These are phyloP conservation scores for Mollisiaceae sp. DNA, from an alignment of 2,329 filamentous ascomycete species.

Conservation along the genomic window DNA sequence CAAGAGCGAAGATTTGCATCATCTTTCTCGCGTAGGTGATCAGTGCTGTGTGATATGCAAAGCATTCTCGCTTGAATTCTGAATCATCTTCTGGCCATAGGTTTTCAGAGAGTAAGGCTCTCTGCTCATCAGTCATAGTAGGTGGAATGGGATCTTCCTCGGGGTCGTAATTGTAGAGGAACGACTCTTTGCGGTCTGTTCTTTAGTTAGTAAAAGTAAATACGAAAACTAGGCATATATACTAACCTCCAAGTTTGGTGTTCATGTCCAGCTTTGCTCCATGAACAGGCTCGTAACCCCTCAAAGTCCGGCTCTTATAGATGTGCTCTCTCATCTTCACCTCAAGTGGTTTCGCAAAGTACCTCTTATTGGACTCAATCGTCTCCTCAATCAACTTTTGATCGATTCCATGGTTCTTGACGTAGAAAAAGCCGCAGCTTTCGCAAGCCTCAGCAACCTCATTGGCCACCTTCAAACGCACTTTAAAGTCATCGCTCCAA, in stretches of 20 bases:
- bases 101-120: not conserved
- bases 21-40: not conserved
- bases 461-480: not conserved
- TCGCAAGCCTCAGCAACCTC: not conserved
- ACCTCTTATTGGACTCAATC: not conserved
- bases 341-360: not conserved
- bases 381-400: not conserved
- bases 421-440: not conserved
- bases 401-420: conserved; percentile 8
- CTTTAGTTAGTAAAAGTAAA: not conserved
- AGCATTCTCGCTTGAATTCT: not conserved
- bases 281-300: not conserved
- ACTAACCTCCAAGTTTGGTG: not conserved
- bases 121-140: not conserved
- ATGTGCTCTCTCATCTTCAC: not conserved
- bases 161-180: not conserved
- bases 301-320: not conserved
- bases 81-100: not conserved
- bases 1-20: not conserved
- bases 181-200: not conserved
- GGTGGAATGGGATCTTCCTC: not conserved
- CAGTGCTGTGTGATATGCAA: not conserved
- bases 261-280: not conserved
- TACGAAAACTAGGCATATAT: too few species aligned
- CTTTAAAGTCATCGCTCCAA: not conserved